Evolutionary conservation across 108 stramenopile species (phyloP).

Genomic region (Discostella stelligeroides): DNA sequence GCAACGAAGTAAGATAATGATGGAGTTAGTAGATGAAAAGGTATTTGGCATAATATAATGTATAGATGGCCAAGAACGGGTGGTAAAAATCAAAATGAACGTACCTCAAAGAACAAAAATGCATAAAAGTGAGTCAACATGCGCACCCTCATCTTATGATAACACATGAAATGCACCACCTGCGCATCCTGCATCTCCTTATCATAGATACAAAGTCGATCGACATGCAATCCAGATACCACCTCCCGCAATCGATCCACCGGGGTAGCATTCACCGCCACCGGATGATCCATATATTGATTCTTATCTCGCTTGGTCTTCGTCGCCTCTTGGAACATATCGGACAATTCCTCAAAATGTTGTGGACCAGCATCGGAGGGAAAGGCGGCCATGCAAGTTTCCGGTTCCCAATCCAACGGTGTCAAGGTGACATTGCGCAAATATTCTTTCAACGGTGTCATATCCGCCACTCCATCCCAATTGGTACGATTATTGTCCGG

Average conservation of each 20-base stretch:
- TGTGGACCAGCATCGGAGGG: slow-evolving; percentile 61
- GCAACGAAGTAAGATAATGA: slow-evolving; percentile 84
- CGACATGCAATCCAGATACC: slow-evolving; percentile 47
- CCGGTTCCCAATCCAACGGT: slow-evolving; percentile 71
- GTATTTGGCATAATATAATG: too few relatives aligned
- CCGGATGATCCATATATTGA: slow-evolving; percentile 52
- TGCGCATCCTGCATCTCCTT: slow-evolving; percentile 62
- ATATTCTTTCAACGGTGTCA: slow-evolving; percentile 55
- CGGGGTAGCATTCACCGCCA: slow-evolving; percentile 60
- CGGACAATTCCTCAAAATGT: slow-evolving; percentile 56
- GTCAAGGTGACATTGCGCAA: slow-evolving; percentile 47
- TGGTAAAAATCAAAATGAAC: too few relatives aligned
- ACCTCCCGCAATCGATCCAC: slow-evolving; percentile 68
- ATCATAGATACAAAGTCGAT: slow-evolving; percentile 76
- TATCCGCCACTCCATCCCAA: slow-evolving; percentile 62
- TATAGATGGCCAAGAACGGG: too few relatives aligned
- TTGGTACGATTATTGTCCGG: slow-evolving; percentile 73
- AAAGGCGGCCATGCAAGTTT: slow-evolving; percentile 78
- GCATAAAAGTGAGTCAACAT: slow-evolving; percentile 87
- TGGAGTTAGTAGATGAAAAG: too few relatives aligned
- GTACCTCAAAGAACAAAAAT: slow-evolving; percentile 76
- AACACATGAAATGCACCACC: slow-evolving; percentile 75
- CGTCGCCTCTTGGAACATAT: slow-evolving; percentile 46
- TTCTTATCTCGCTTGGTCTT: slow-evolving; percentile 21
- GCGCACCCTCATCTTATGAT: slow-evolving; percentile 53